These are phyloP conservation scores for Rhizopus sp. DNA, from an alignment of 371 early-diverging fungal species.

Conservation along the genomic window DNA sequence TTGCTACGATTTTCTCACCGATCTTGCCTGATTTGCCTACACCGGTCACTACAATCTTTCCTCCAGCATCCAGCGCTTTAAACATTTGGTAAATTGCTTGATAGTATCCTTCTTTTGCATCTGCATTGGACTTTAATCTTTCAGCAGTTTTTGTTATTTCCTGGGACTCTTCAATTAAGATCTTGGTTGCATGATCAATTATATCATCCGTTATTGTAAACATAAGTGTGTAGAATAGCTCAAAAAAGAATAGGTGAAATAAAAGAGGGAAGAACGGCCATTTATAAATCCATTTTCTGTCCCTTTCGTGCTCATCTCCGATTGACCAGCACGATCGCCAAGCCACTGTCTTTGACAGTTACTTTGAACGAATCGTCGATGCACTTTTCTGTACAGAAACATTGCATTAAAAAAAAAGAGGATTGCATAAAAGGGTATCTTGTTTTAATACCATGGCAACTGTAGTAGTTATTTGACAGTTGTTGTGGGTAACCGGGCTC, in stretches of 20 bases:
- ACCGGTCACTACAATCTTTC: slow-evolving; percentile 65
- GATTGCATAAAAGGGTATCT: too few relatives aligned
- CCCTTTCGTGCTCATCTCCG: slow-evolving; percentile 1
- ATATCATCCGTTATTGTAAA: slow-evolving; percentile 20
- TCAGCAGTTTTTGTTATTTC: slow-evolving; percentile 38
- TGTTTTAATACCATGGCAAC: too few relatives aligned
- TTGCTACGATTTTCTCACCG: slow-evolving; percentile 66
- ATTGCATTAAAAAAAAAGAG: too few relatives aligned
- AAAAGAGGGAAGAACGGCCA: background rate
- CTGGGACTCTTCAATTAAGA: slow-evolving; percentile 37
- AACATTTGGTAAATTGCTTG: slow-evolving; percentile 44
- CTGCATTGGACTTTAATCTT: slow-evolving; percentile 25
- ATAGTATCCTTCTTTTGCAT: slow-evolving; percentile 37
- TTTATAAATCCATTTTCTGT: background rate
- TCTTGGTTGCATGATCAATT: slow-evolving; percentile 22
- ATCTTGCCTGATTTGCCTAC: slow-evolving; percentile 70
- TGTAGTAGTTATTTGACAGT: too few relatives aligned
- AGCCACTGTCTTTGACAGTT: slow-evolving; percentile 1
- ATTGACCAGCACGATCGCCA: background rate
- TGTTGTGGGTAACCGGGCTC: too few relatives aligned
- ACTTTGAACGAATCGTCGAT: background rate
- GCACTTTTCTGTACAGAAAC: too few relatives aligned
- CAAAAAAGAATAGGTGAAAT: slow-evolving; percentile 3
- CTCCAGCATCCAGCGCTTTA: slow-evolving; percentile 36
- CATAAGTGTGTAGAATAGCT: slow-evolving; percentile 7